Conservation (phyloP, 2,329 filamentous ascomycete species). For the Tolypocladium ovalisporum region DNA sequence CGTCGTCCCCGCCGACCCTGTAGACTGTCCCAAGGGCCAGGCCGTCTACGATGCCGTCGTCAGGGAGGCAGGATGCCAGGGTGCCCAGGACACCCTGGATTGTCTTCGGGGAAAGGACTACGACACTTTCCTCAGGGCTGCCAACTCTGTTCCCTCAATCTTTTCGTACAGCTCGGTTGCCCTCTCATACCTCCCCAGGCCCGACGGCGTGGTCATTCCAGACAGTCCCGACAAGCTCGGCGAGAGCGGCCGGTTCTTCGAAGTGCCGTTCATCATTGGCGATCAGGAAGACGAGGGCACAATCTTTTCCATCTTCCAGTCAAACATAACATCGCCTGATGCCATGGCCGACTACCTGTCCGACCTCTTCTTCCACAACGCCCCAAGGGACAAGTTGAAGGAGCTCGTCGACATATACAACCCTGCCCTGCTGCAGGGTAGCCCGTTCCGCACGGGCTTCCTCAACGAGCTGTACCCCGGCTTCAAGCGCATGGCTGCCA, state of each 20-base stretch:
- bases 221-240: constrained; percentile 52
- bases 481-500: constrained; percentile 66
- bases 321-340: constrained; percentile 52
- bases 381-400: constrained; percentile 38
- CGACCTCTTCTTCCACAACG: constrained; percentile 46
- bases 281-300: constrained; percentile 76
- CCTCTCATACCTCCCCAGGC: constrained; percentile 63
- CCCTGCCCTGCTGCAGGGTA: constrained; percentile 43
- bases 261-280: constrained; percentile 47
- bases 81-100: constrained; percentile 43
- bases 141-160: constrained; percentile 58
- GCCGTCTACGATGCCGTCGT: constrained; percentile 53
- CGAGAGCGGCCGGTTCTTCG: constrained; percentile 33
- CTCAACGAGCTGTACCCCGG: constrained; percentile 66
- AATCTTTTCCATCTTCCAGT: constrained; percentile 58
- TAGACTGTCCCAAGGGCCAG: constrained; percentile 58
- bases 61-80: constrained; percentile 47
- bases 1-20: constrained; percentile 47
- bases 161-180: constrained; percentile 58
- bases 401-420: constrained; percentile 53
- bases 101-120: constrained; percentile 56
- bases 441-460: constrained; percentile 58
- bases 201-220: constrained; percentile 53
- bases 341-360: constrained; percentile 52
- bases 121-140: constrained; percentile 50